Percentiles rank a stretch among this genome's conserved stretches.
Evolutionary conservation across 306 rosid genomes (phyloP).

Genomic region (Ceratonia siliqua): DNA sequence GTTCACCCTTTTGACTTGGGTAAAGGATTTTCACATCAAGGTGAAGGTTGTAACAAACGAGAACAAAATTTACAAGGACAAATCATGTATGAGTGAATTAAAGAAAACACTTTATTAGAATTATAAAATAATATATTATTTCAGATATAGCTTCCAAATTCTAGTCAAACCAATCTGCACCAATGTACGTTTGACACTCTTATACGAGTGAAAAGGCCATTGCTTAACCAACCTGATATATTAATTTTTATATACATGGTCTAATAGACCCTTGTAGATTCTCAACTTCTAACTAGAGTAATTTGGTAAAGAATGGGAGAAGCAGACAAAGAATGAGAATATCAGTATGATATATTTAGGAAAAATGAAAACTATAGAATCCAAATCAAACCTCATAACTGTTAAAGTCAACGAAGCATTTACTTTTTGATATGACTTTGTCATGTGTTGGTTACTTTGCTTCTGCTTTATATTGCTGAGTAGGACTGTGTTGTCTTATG

Average conservation of each 20-base stretch:
- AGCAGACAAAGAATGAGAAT: slow-evolving; percentile 25
- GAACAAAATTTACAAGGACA: background rate
- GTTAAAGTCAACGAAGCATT: too few relatives aligned
- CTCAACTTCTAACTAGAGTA: background rate
- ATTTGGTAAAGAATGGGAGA: slow-evolving; percentile 20
- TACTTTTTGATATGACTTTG: too few relatives aligned
- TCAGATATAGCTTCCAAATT: background rate
- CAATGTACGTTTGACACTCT: slow-evolving; percentile 15
- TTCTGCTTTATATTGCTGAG: too few relatives aligned
- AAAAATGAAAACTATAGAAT: slow-evolving; percentile 23
- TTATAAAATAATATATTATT: too few relatives aligned
- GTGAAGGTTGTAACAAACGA: background rate
- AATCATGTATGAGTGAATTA: background rate
- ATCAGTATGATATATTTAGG: slow-evolving; percentile 2
- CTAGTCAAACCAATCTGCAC: background rate
- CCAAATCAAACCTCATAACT: slow-evolving; percentile 24
- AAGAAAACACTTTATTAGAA: background rate
- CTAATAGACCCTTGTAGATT: background rate
- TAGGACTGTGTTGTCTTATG: too few relatives aligned
- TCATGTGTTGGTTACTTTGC: too few relatives aligned
- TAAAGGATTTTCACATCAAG: background rate
- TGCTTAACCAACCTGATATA: slow-evolving; percentile 15
- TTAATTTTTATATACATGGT: slow-evolving; percentile 3
- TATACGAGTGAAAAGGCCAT: slow-evolving; percentile 21
- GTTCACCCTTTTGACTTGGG: background rate